Base-by-base conservation (phyloP, 139 green algal species). In the Micractinium conductrix region DNA sequence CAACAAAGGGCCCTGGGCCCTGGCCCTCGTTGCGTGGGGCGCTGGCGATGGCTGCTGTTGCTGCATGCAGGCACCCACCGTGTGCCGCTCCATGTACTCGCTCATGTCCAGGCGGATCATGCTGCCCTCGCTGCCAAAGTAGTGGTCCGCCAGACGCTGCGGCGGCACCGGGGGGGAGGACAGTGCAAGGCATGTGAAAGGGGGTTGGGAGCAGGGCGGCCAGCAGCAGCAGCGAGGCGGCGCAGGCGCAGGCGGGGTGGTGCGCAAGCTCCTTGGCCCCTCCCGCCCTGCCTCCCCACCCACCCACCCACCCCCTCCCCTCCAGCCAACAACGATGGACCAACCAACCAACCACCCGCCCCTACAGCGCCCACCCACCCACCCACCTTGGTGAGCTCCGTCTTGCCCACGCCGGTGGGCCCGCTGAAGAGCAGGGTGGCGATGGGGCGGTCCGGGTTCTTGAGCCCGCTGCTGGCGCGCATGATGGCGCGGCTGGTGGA, bases 41-140 rank as follows among this genome's bases (percentile, higher is more conserved):
- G n/a, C n/a, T n/a, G n/a, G n/a, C n/a, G n/a, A n/a, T n/a, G n/a
- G n/a, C n/a, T n/a, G n/a, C n/a, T n/a, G n/a, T n/a, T n/a, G n/a
- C n/a, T n/a, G n/a, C n/a, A n/a, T n/a, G n/a, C n/a, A n/a, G n/a
- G n/a, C n/a, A n/a, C n/a, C n/a, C n/a, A n/a, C n/a, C n/a, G 16
- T 16, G 48, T 58, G 43, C 45, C 93, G 87, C 90, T 97, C 95
- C 95, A 98, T 98, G 91, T 98, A 98, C 94, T 99, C 97, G 79
- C 87, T 95, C 97, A 99, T 99, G 93, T 99, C 97, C 50, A 99
- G 94, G 21, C 97, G 95, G 37, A 98, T 90, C 91, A 97, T 87
- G n/a, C 33, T 35, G 5, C 33, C 35, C 74, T 88, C 72, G 10
- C n/a, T 40, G 70, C 85, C 90, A 87, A 92, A 92, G 82, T 93